These are phyloP conservation scores for Leccinum aurantiacum DNA, from an alignment of 768 basidiomycete species.

Conservation along the genomic window DNA sequence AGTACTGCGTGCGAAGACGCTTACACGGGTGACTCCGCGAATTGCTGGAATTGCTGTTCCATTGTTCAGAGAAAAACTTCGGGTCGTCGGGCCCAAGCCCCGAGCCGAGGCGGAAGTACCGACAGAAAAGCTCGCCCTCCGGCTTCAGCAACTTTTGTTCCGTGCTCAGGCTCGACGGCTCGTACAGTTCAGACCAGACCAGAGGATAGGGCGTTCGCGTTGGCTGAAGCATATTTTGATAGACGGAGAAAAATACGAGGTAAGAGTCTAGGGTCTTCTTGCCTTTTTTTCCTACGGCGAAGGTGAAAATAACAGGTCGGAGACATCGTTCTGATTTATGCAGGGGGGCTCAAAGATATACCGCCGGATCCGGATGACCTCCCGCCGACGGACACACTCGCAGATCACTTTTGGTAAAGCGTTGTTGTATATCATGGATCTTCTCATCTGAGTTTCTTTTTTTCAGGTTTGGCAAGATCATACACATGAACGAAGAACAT, in stretches of 20 bases:
- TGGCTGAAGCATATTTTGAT: slow-evolving; percentile 43
- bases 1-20: slow-evolving; percentile 55
- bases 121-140: slow-evolving; percentile 10
- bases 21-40: slow-evolving; percentile 63
- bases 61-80: slow-evolving; percentile 53
- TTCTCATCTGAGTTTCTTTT: not conserved
- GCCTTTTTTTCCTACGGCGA: slow-evolving; percentile 1
- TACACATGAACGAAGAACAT: slow-evolving; percentile 46
- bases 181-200: slow-evolving; percentile 26
- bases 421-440: not conserved
- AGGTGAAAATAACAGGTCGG: slow-evolving; percentile 47
- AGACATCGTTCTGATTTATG: slow-evolving; percentile 57
- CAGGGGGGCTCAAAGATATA: slow-evolving; percentile 28
- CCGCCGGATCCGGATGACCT: slow-evolving; percentile 39
- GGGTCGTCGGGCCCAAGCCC: slow-evolving; percentile 50
- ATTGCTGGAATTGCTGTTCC: slow-evolving; percentile 52
- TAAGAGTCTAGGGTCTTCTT: slow-evolving; percentile 22
- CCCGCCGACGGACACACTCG: slow-evolving; percentile 41
- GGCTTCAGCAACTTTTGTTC: slow-evolving; percentile 25
- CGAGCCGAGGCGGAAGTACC: slow-evolving; percentile 14
- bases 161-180: slow-evolving; percentile 17
- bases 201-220: slow-evolving; percentile 36
- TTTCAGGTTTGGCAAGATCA: slow-evolving; percentile 66
- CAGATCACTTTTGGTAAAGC: slow-evolving; percentile 64
- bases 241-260: slow-evolving; percentile 44